Evolutionary conservation across 495 filamentous ascomycete genomes (phyloP).

Genomic region (Daldinia loculata): DNA sequence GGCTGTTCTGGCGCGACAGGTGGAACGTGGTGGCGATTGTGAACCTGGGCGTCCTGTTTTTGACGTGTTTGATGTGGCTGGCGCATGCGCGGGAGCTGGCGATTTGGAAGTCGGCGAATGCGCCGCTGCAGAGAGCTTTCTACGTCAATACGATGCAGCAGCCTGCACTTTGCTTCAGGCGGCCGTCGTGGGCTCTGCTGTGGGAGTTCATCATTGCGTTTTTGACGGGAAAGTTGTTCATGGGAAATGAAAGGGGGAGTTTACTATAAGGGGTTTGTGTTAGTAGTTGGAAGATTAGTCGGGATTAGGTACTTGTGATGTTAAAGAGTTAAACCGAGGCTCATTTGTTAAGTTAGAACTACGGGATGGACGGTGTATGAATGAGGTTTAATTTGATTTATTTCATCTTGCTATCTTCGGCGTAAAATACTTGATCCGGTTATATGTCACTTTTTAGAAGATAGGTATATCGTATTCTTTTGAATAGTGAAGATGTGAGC

Average conservation of each 20-base stretch:
- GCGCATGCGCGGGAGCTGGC: slow-evolving; percentile 23
- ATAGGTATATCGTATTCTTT: not conserved
- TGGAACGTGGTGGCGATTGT: not conserved
- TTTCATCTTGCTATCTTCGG: not conserved
- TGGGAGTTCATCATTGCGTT: slow-evolving; percentile 5
- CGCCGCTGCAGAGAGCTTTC: slow-evolving; percentile 14
- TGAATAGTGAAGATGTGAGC: not conserved
- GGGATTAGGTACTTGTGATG: too few relatives aligned
- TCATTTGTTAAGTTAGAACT: too few relatives aligned
- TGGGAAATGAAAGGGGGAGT: too few relatives aligned
- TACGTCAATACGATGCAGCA: slow-evolving; percentile 1
- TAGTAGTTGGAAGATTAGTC: too few relatives aligned
- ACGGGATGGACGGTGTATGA: too few relatives aligned
- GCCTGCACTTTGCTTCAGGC: not conserved
- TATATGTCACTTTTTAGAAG: not conserved
- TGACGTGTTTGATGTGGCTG: slow-evolving; percentile 1
- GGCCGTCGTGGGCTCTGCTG: slow-evolving; percentile 19
- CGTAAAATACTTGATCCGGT: not conserved
- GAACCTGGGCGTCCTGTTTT: not conserved
- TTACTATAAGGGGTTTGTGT: too few relatives aligned
- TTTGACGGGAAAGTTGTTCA: not conserved
- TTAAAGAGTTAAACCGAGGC: too few relatives aligned
- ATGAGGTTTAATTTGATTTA: not conserved
- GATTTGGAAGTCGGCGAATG: slow-evolving; percentile 25
- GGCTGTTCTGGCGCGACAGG: not conserved